Percentiles rank a stretch among this genome's conserved stretches.
These are phyloP conservation scores for Camellia sinensis DNA, from an alignment of 148 eudicot species.

Conservation along the genomic window DNA sequence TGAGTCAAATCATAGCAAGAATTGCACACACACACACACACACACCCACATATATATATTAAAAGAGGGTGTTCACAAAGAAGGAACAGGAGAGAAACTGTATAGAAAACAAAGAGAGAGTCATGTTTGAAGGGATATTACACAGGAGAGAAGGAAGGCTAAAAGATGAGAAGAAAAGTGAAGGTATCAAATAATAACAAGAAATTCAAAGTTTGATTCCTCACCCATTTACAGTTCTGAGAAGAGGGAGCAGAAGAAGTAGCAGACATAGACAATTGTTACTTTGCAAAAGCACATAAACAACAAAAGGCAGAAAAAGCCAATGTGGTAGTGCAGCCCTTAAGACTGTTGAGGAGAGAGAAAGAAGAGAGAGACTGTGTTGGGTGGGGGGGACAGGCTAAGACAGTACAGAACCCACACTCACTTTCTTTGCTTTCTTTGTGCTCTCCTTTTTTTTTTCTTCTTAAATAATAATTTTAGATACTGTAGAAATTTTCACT, in stretches of 20 bases:
- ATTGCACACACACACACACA: not conserved
- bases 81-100: constrained; percentile 28
- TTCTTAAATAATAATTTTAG: not conserved
- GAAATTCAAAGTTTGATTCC: constrained; percentile 58
- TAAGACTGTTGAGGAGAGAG: constrained; percentile 23
- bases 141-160: constrained; percentile 12
- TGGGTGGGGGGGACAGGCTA: constrained; percentile 53
- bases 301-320: constrained; percentile 50
- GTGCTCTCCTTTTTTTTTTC: not conserved
- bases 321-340: constrained; percentile 37
- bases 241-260: constrained; percentile 44
- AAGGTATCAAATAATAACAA: constrained; percentile 37
- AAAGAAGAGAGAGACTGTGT: constrained; percentile 29
- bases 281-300: constrained; percentile 40
- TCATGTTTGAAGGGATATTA: constrained; percentile 23
- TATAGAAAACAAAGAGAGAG: constrained; percentile 19
- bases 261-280: constrained; percentile 61
- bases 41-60: constrained; percentile 10
- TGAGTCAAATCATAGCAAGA: constrained; percentile 46
- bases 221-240: constrained; percentile 53
- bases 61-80: constrained; percentile 26
- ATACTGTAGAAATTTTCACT: too few relatives aligned
- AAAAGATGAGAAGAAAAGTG: constrained; percentile 30
- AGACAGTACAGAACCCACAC: constrained; percentile 48
- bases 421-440: constrained; percentile 10